These are phyloP conservation scores for Stramenopiles sp. DNA, from an alignment of 352 stramenopile species.

Conservation along the genomic window DNA sequence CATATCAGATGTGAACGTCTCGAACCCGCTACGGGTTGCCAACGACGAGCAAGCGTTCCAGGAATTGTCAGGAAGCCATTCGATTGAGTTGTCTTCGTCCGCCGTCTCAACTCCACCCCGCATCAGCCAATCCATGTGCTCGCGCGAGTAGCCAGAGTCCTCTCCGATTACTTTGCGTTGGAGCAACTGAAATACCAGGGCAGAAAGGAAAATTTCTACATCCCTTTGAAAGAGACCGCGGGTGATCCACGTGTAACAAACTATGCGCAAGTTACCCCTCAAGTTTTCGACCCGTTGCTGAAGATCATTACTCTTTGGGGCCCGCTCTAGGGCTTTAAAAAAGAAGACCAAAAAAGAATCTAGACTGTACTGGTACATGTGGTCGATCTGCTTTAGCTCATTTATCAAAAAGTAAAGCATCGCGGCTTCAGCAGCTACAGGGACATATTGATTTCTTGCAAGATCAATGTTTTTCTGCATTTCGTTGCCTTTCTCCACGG, in stretches of 20 bases:
- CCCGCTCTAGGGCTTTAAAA: slow-evolving; percentile 24
- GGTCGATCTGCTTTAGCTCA: slow-evolving; percentile 58
- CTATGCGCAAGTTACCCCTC: slow-evolving; percentile 51
- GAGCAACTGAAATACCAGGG: slow-evolving; percentile 57
- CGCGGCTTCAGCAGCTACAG: slow-evolving; percentile 56
- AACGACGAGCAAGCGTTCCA: background rate
- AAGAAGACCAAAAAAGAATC: slow-evolving; percentile 67
- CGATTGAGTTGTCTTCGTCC: background rate
- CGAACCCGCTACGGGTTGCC: background rate
- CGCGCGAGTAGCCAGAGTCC: background rate
- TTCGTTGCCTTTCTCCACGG: slow-evolving; percentile 53
- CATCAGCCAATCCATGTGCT: background rate
- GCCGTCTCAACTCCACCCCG: background rate
- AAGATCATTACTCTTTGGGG: background rate
- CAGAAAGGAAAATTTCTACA: slow-evolving; percentile 61
- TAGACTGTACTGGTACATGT: slow-evolving; percentile 80
- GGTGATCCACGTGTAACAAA: slow-evolving; percentile 62
- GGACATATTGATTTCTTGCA: slow-evolving; percentile 61
- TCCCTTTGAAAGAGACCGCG: slow-evolving; percentile 72
- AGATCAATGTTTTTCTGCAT: slow-evolving; percentile 68
- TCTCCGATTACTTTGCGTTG: slow-evolving; percentile 36
- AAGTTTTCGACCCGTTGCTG: slow-evolving; percentile 25
- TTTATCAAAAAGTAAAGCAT: slow-evolving; percentile 77
- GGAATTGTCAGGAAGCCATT: background rate
- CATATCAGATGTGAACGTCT: slow-evolving; percentile 33